These are phyloP conservation scores for Boletus sp. DNA, from an alignment of 768 basidiomycete species.

Conservation along the genomic window DNA sequence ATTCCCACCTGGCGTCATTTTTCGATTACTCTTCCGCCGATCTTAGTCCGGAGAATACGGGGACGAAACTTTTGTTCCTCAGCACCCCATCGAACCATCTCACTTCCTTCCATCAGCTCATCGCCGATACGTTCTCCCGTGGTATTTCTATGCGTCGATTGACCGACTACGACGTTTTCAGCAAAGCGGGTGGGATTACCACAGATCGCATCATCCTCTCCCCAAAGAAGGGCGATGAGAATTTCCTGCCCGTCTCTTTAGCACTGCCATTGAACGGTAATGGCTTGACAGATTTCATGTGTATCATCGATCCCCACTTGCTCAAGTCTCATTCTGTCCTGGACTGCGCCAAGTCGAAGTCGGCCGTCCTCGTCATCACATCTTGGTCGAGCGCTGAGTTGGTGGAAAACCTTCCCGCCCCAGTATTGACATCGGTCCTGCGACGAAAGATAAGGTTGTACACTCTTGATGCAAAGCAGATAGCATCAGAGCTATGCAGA, in stretches of 20 bases:
- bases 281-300: conserved; percentile 65
- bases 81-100: conserved; percentile 45
- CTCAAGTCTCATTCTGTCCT: conserved; percentile 77
- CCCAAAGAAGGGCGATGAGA: conserved; percentile 36
- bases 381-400: conserved; percentile 78
- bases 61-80: conserved; percentile 49
- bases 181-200: conserved; percentile 66
- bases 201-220: conserved; percentile 68
- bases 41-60: conserved; percentile 22
- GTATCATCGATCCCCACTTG: conserved; percentile 70
- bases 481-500: conserved; percentile 38
- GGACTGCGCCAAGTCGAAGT: conserved; percentile 58
- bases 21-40: conserved; percentile 27
- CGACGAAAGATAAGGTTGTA: conserved; percentile 56
- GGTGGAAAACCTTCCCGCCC: conserved; percentile 56
- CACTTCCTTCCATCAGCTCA: conserved; percentile 44
- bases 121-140: conserved; percentile 57
- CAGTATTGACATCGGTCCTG: conserved; percentile 39
- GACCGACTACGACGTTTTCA: conserved; percentile 71
- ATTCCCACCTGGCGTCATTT: conserved; percentile 36
- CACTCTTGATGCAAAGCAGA: conserved; percentile 52
- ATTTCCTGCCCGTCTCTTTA: conserved; percentile 50
- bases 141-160: conserved; percentile 58
- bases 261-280: conserved; percentile 53
- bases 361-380: conserved; percentile 71